phyloP scores from a whole-genome alignment of 2,329 filamentous ascomycete genomes.

The Thielaviopsis euricoi region DNA sequence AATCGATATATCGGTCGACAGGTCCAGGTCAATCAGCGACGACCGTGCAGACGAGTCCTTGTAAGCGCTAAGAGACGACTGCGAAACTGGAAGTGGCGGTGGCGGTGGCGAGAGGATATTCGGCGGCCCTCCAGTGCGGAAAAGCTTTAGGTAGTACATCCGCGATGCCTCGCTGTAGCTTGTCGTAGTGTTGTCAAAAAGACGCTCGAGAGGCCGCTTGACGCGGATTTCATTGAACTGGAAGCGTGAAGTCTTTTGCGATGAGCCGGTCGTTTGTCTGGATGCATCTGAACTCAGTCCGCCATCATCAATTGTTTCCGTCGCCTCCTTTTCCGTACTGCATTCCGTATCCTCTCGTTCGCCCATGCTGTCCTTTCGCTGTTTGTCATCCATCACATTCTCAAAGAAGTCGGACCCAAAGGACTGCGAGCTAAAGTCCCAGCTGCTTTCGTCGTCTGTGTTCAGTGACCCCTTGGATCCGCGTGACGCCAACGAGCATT shows the following conservation, averaged over 20 bases:
- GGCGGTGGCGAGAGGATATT: slow-evolving; percentile 20
- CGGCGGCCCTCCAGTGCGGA: slow-evolving; percentile 20
- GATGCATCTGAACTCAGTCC: neutral
- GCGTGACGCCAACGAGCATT: slow-evolving; percentile 14
- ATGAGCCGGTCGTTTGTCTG: neutral
- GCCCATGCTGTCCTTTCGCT: neutral
- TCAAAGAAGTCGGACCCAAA: neutral
- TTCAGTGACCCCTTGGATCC: slow-evolving; percentile 35
- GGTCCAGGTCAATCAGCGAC: slow-evolving; percentile 48
- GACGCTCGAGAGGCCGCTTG: slow-evolving; percentile 43
- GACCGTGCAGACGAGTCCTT: slow-evolving; percentile 36
- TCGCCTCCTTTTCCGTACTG: neutral
- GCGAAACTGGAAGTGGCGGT: slow-evolving; percentile 24
- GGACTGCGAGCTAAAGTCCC: slow-evolving; percentile 5
- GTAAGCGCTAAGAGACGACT: slow-evolving; percentile 39
- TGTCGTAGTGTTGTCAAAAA: slow-evolving; percentile 50
- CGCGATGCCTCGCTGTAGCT: slow-evolving; percentile 48
- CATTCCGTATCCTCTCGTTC: neutral
- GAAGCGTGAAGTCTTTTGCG: neutral
- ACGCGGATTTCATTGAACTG: slow-evolving; percentile 17
- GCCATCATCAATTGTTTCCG: neutral
- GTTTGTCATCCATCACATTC: neutral
- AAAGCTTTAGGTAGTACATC: slow-evolving; percentile 31
- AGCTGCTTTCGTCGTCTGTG: slow-evolving; percentile 2
- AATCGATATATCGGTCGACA: slow-evolving; percentile 28